These are phyloP conservation scores for Alternaria sp. DNA, from an alignment of 2,329 filamentous ascomycete species.

Conservation along the genomic window DNA sequence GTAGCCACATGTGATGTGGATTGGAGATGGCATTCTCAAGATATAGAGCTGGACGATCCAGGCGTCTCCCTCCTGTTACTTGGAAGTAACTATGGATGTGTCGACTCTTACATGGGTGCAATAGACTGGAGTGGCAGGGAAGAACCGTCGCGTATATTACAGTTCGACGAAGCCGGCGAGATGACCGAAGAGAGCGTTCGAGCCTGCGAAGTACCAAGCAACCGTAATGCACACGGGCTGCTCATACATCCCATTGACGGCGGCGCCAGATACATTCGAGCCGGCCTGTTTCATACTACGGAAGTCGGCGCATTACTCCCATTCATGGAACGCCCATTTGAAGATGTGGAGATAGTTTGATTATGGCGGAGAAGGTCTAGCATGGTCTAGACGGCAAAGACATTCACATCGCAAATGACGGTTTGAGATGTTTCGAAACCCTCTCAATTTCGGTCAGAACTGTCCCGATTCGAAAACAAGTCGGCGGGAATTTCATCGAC, in stretches of 20 bases:
- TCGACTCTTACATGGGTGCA: too few species aligned
- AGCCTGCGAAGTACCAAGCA: background rate
- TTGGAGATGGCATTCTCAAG: accelerated
- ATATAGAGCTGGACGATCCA: background rate
- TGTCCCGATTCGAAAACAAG: background rate
- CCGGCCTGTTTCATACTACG: accelerated
- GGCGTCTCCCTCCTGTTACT: background rate
- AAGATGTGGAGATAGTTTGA: background rate
- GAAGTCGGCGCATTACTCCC: background rate
- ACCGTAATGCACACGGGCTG: background rate
- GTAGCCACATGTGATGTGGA: background rate
- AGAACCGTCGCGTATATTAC: background rate
- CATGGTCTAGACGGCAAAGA: background rate
- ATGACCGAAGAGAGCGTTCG: background rate
- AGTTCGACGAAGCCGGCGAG: background rate
- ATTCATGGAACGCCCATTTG: background rate
- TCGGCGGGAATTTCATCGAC: background rate
- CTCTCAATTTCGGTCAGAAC: background rate
- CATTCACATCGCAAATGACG: too few species aligned
- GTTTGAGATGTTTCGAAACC: too few species aligned
- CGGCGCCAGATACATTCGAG: background rate
- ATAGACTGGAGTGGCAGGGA: too few species aligned
- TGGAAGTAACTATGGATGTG: background rate
- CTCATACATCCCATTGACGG: background rate
- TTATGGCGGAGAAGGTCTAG: background rate